A percentile compares a stretch with the other conserved stretches of the same genome.
Conservation (phyloP, 768 basidiomycete genomes). For the Naganishia antarctica region DNA sequence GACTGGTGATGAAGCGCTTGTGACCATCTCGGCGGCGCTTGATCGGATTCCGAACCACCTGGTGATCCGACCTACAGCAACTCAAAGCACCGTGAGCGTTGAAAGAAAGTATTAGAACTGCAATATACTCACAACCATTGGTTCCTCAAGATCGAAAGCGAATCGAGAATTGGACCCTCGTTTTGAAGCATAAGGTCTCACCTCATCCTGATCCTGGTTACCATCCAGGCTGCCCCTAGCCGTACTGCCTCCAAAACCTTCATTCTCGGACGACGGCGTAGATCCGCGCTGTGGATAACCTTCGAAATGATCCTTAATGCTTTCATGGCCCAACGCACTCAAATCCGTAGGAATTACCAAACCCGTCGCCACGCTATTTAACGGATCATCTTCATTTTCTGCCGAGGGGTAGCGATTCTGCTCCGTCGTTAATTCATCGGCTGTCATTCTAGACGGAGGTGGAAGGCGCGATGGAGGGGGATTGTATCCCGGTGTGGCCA, state of each 20-base stretch:
- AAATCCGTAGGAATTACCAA: constrained; percentile 5
- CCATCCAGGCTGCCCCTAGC: background rate
- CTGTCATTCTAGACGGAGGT: background rate
- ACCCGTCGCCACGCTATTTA: background rate
- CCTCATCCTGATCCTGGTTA: background rate
- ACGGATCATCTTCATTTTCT: background rate
- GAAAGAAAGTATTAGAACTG: background rate
- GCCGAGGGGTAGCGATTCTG: background rate
- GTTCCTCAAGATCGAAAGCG: background rate
- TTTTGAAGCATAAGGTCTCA: constrained; percentile 13
- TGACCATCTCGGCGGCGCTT: constrained; percentile 15
- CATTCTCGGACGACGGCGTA: background rate
- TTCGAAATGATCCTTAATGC: background rate
- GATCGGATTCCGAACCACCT: constrained; percentile 13
- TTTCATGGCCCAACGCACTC: background rate
- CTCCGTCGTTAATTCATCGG: background rate
- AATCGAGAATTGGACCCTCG: constrained; percentile 7
- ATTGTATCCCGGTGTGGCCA: constrained; percentile 12
- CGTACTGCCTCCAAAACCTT: background rate
- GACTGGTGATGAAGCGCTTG: background rate
- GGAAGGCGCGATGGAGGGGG: background rate
- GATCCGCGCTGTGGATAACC: too few relatives aligned
- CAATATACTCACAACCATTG: constrained; percentile 1
- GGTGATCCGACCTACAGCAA: background rate
- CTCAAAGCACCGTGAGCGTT: background rate